Percentiles rank a stretch among this genome's conserved stretches.
phyloP scores from a whole-genome alignment of 352 stramenopile species.

The Phytophthora lateralis region DNA sequence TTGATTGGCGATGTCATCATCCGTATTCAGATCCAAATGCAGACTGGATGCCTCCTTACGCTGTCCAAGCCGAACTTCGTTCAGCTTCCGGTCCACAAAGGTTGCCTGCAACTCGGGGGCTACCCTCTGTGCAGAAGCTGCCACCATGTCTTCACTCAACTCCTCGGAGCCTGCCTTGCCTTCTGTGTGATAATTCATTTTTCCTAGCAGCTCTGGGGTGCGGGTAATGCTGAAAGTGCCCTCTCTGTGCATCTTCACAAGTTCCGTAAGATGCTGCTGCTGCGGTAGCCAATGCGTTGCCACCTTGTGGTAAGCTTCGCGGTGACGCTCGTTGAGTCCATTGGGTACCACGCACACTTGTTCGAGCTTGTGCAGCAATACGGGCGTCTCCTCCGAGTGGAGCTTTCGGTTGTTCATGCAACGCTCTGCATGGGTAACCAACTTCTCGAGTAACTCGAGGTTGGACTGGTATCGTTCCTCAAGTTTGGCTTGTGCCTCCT shows the following conservation, averaged over 20 bases:
- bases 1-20: constrained; percentile 26
- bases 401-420: constrained; percentile 81
- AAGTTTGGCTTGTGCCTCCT: constrained; percentile 45
- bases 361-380: constrained; percentile 65
- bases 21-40: constrained; percentile 35
- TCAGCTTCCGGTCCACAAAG: constrained; percentile 52
- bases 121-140: constrained; percentile 27
- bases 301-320: constrained; percentile 69
- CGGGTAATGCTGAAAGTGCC: constrained; percentile 78
- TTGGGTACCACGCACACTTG: constrained; percentile 64
- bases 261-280: constrained; percentile 54
- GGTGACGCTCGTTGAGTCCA: constrained; percentile 48
- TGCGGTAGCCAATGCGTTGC: constrained; percentile 66
- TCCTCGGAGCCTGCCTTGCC: constrained; percentile 55
- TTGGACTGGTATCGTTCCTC: constrained; percentile 50
- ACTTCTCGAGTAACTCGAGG: constrained; percentile 48
- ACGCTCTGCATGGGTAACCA: constrained; percentile 58
- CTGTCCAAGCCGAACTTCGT: constrained; percentile 66
- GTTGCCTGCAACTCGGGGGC: constrained; percentile 43
- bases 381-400: constrained; percentile 68
- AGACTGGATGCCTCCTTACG: constrained; percentile 57
- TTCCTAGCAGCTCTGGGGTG: constrained; percentile 66
- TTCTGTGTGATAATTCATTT: constrained; percentile 76
- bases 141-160: constrained; percentile 45
- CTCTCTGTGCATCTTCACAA: constrained; percentile 80